Percentiles rank a stretch among this genome's conserved stretches.
These are phyloP conservation scores for Pythium brassicae DNA, from an alignment of 352 stramenopile genomes.

Conservation along the genomic window DNA sequence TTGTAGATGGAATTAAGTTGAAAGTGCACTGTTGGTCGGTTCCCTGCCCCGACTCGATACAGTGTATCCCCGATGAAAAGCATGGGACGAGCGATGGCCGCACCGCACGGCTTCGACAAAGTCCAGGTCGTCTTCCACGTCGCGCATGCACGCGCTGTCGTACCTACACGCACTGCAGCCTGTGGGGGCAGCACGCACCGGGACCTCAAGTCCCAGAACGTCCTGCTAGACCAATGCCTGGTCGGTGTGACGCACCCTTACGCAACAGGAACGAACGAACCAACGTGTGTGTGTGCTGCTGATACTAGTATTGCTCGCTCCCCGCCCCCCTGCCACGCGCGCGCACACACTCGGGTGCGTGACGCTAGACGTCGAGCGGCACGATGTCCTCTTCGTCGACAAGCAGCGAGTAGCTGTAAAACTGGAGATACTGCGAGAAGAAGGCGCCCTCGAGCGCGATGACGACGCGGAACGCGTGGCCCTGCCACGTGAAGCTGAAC, in stretches of 20 bases:
- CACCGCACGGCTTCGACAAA: conserved; percentile 52
- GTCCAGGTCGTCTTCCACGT: conserved; percentile 43
- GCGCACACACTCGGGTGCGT: background rate
- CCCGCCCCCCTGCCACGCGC: too few relatives aligned
- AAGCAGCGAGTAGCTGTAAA: conserved; percentile 77
- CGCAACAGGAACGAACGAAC: too few relatives aligned
- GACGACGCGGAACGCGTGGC: conserved; percentile 71
- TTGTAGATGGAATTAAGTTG: too few relatives aligned
- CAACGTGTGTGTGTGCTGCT: too few relatives aligned
- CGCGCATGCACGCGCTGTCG: background rate
- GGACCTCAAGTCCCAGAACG: background rate
- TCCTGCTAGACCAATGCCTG: conserved; percentile 15
- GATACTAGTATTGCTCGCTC: too few relatives aligned
- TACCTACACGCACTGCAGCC: background rate
- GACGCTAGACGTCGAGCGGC: conserved; percentile 25
- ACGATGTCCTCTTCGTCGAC: conserved; percentile 75
- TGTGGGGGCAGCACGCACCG: background rate
- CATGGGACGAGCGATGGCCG: conserved; percentile 18
- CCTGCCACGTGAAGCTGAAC: conserved; percentile 59
- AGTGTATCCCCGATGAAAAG: too few relatives aligned
- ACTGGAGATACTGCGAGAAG: conserved; percentile 83
- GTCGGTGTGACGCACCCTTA: too few relatives aligned
- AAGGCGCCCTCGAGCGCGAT: conserved; percentile 78
- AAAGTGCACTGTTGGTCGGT: too few relatives aligned
- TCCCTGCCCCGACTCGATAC: too few relatives aligned